Base-by-base conservation (phyloP, 306 rosid genomes). In the Malus orientalis region DNA sequence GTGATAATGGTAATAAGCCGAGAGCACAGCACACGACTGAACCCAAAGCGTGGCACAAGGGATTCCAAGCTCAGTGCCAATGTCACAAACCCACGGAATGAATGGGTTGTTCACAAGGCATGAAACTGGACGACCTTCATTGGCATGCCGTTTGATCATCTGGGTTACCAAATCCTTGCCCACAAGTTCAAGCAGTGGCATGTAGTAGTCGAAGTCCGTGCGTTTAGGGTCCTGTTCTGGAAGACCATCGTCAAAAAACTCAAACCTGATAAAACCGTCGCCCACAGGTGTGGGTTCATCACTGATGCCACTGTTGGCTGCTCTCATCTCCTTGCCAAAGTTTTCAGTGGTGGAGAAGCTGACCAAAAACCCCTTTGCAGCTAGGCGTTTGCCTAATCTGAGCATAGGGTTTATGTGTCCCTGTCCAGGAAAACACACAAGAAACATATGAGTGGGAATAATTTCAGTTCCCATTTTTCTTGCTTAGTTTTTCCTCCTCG, bases 371-470 rank as follows among this genome's bases (percentile, higher is more conserved):
- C 92, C 92, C 67, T 78, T 67, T 8, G 85, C 45, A 19, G 89
- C 89, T 6, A 88, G 58, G 30, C 60, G 78, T 32, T 88, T 88
- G 4, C 83, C 92, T 0, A 90, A 70, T 47, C 92, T 73, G 22
- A 90, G 92, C 79, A 86, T 78, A 30, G 96, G 96, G 79, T 90
- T 88, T 23, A 90, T 75, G 63, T 83, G 90, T 6, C 96, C 96
- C 80, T 88, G 91, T 18, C 53, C 87, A 0, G 91, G 92, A 61
- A 74, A 90, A 22, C 88, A 88, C 4, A 88, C 91, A 0, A 90
- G 80, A 33, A 88, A 81, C 9, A 86, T 84, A 71, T 88, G 92
- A 14, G 81, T 60, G 0, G 60, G 80, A 29, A 77, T 82, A 29
- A 77, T 27, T 3, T 74, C 71, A 6, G 63, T 36, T 1, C 42